phyloP scores from a whole-genome alignment of 2,329 filamentous ascomycete species.

The Scedosporium minutisporum region DNA sequence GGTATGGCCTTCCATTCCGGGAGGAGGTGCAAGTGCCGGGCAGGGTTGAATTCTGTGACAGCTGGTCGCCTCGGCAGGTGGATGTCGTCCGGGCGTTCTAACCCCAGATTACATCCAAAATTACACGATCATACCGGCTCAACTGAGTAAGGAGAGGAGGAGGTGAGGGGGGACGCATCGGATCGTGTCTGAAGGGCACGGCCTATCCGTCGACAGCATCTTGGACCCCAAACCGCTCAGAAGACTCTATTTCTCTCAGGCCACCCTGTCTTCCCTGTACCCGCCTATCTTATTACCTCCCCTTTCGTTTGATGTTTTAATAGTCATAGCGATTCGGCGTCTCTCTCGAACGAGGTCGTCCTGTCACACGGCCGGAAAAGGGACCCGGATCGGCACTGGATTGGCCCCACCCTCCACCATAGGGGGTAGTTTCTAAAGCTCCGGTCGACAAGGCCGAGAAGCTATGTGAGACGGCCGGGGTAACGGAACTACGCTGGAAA shows the following conservation, averaged over 20 bases:
- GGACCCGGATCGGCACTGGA: slow-evolving; percentile 1
- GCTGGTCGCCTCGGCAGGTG: background rate
- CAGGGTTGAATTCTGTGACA: background rate
- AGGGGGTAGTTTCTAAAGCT: background rate
- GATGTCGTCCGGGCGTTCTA: background rate
- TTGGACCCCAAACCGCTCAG: no score
- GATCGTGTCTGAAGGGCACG: background rate
- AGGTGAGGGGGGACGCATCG: no score
- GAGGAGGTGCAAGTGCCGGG: background rate
- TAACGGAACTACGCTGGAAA: background rate
- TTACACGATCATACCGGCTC: background rate
- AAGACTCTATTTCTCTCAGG: no score
- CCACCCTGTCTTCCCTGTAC: background rate
- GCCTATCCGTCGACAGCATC: no score
- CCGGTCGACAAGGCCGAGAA: background rate
- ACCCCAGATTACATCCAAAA: background rate
- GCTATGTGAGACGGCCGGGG: background rate
- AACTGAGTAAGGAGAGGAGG: background rate
- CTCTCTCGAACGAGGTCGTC: background rate
- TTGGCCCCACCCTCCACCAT: background rate
- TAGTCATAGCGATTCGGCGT: background rate
- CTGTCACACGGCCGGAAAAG: background rate
- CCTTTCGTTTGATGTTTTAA: background rate
- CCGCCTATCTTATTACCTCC: background rate
- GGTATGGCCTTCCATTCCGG: background rate